Base-by-base conservation (phyloP, 306 rosid species). In the Gastrolobium villosum region DNA sequence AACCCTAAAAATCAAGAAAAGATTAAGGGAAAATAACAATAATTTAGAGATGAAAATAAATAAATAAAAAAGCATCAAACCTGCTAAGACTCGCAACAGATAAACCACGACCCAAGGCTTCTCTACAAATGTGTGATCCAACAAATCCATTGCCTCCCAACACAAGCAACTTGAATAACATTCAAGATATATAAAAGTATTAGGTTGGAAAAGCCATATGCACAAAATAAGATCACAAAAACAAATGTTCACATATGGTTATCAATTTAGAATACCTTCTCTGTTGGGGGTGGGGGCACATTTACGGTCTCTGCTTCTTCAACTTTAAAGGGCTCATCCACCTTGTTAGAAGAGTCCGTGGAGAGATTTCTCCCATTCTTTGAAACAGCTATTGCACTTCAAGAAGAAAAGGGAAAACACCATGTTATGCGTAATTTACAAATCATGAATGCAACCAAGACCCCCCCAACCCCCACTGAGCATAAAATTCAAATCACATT, bases 131-230 rank as follows among this genome's bases (percentile, higher is more conserved):
- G 78, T 95, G 97, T 15, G 98, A 95, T 77, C 99, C 99, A 77
- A 95, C 97, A 83, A 95, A 95, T 64, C 99, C 99, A 84, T 89
- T 95, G 82, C 98, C 99, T 74, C 98, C 98, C 92, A 95, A 78
- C 80, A 95, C 98, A 80, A 95, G 97, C 84, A 95, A 83, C 99
- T 95, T 69, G 43, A 75, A 82, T 52, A 74, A 50, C 84, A 82
- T 35, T 55, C 50, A 84, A 57, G 67, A 76, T 15, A 50, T 13
- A 79, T 15, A 44, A 8, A 63, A 62, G 13, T 9, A 48, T 30
- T 39, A 81, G 52, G 81, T 69, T 20, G 65, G 35, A 28, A 74
- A 64, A 10, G 4, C 34, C 56, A 55, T 14, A 79, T 11, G 70
- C 39, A 52, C 77, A 26, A 34, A 57, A 59, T 31, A 55, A 9